Conservation (phyloP, 441 rosid species). For the Eruca vesicaria region DNA sequence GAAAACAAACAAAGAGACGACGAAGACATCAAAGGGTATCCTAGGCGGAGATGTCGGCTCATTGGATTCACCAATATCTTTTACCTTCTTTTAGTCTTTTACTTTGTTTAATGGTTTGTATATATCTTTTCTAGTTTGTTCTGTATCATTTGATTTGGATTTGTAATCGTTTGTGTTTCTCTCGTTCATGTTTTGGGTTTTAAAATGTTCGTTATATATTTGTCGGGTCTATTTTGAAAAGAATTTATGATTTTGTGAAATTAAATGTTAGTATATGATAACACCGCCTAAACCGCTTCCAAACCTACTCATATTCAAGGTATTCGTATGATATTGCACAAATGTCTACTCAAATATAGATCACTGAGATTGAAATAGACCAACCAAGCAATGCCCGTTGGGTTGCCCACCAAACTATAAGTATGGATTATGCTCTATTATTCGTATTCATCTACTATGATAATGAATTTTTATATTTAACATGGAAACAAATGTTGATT, state of each 20-base stretch:
- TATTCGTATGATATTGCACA: background rate
- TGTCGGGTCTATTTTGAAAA: background rate
- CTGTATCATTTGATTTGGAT: background rate
- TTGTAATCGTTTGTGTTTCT: background rate
- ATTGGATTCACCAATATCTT: slow-evolving; percentile 24
- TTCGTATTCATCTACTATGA: background rate
- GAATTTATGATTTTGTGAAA: background rate
- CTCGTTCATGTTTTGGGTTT: background rate
- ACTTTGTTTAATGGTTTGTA: background rate
- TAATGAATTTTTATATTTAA: background rate
- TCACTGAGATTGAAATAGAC: background rate
- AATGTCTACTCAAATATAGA: background rate
- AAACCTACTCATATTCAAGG: background rate
- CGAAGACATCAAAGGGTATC: slow-evolving; percentile 37
- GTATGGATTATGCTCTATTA: background rate
- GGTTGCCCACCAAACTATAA: slow-evolving; percentile 8
- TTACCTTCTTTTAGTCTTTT: background rate
- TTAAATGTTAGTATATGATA: background rate
- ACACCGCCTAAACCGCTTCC: background rate
- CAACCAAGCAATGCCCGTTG: slow-evolving; percentile 25
- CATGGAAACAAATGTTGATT: slow-evolving; percentile 20
- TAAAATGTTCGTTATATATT: background rate
- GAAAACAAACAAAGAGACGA: slow-evolving; percentile 34
- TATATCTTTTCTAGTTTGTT: background rate
- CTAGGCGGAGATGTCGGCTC: slow-evolving; percentile 36